Conservation (phyloP, 2,329 filamentous ascomycete genomes). For the Alternaria triticimaculans region DNA sequence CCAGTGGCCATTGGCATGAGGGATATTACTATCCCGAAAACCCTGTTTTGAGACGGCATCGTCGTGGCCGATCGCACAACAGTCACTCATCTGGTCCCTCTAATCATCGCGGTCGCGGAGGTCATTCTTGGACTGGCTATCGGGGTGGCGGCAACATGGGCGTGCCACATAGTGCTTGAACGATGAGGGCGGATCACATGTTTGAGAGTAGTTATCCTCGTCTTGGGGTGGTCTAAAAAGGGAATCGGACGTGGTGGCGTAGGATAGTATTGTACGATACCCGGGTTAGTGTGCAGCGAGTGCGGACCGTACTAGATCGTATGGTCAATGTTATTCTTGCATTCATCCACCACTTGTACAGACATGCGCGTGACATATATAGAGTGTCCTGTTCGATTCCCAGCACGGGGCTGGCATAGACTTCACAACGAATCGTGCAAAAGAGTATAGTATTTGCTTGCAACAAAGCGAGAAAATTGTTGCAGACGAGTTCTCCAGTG, state of each 20-base stretch:
- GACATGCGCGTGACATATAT: neutral
- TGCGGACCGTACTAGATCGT: neutral
- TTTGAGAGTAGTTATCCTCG: neutral
- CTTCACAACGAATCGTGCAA: neutral
- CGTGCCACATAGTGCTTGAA: neutral
- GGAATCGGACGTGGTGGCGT: neutral
- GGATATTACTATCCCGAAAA: neutral
- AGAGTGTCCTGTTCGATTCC: neutral
- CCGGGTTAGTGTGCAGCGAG: neutral
- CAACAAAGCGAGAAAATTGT: neutral
- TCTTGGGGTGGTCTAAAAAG: neutral
- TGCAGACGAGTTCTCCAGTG: neutral
- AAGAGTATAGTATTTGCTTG: neutral
- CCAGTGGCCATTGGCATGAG: neutral
- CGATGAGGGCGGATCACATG: neutral
- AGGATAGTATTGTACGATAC: constrained; percentile 3
- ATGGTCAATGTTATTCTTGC: neutral
- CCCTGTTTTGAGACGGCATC: neutral
- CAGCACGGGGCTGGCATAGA: neutral
- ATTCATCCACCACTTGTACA: neutral
- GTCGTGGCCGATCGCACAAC: neutral
- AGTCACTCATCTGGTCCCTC: neutral
- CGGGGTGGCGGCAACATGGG: neutral
- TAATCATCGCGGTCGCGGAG: neutral
- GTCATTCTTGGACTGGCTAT: neutral